These are phyloP conservation scores for Pseudogymnoascus sp. DNA, from an alignment of 2,329 filamentous ascomycete species.

Conservation along the genomic window DNA sequence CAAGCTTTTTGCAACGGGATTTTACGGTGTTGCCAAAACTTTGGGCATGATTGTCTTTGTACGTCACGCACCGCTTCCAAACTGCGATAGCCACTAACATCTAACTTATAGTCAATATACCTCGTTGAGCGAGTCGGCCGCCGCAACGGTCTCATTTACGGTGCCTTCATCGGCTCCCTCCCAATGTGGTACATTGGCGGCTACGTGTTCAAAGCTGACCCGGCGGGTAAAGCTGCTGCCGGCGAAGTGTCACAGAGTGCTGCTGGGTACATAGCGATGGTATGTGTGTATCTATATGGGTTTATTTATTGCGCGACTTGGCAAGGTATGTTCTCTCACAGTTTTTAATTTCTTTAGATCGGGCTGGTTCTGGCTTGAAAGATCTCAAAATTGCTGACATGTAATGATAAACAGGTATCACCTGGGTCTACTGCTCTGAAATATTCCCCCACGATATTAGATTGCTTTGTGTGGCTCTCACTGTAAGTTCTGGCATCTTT, in stretches of 20 bases:
- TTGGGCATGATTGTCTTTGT: constrained; percentile 29
- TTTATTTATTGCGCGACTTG: background rate
- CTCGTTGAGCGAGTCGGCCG: constrained; percentile 33
- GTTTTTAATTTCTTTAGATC: constrained; percentile 31
- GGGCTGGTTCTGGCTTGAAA: constrained; percentile 31
- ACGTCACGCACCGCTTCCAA: constrained; percentile 16
- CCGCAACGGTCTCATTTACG: constrained; percentile 32
- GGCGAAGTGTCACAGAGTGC: constrained; percentile 5
- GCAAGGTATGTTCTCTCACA: background rate
- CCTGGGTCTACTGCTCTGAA: constrained; percentile 34
- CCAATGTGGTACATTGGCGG: constrained; percentile 36
- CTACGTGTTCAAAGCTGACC: constrained; percentile 31
- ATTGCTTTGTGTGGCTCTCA: constrained; percentile 9
- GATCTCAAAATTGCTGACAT: constrained; percentile 11
- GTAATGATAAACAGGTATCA: constrained; percentile 31
- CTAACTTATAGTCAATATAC: constrained; percentile 18
- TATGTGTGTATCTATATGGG: constrained; percentile 20
- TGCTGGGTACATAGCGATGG: constrained; percentile 19
- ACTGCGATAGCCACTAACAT: background rate
- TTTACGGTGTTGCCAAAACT: constrained; percentile 24
- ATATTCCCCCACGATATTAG: constrained; percentile 35
- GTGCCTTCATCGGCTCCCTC: constrained; percentile 32
- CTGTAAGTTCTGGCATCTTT: constrained; percentile 10
- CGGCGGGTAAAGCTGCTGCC: constrained; percentile 23
- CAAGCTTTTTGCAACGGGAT: constrained; percentile 14